Base-by-base conservation (phyloP, 2,329 filamentous ascomycete genomes). In the Pyricularia sp. region DNA sequence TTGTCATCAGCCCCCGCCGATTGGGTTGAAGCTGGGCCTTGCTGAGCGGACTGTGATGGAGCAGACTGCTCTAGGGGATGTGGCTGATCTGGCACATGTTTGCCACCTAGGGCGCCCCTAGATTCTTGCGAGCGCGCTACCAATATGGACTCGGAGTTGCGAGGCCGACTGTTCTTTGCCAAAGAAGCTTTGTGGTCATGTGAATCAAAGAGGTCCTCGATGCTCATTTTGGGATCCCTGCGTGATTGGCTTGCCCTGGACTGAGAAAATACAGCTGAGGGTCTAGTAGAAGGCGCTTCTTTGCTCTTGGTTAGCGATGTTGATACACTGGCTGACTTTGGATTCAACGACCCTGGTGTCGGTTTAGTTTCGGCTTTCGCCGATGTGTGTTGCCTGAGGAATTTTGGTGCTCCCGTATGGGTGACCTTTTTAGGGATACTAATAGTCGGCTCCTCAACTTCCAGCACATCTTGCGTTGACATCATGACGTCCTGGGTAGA, bases 401-500 rank as follows among this genome's bases (percentile, higher is more conserved):
- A 6, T 25, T n/a, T 14, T 30, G 20, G 50, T 2, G 33, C 59
- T 9, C 25, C 30, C 17, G 12, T 59, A 33, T 63, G 59, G 25
- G 65, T 70, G 10, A 68, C 25, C 59, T 63, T 63, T 63, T 28
- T 28, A 30, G 59, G 26, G 26, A 28, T 42, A 33, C 72, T 73
- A 2, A 68, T 23, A 23, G 74, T 68, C 1, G 75, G 70, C 31
- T 76, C 73, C 63, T 79, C 78, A 55, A 84, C 75, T 25, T 84
- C 82, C 58, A 75, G 74, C n/a, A 83, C 69, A 63, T 84, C 82
- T 70, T 84, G 81, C 3, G 82, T 81, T 1, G 82, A 84, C 10
- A 84, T 73, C 1, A 79, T 70, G 0, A 84, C 69, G 71, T 85
- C 83, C 70, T 84, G 83, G 0, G 82, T 83, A 1, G 78, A 81